These are phyloP conservation scores for Kalanchoe fedtschenkoi DNA, from an alignment of 164 flowering plant genomes.

Conservation along the genomic window DNA sequence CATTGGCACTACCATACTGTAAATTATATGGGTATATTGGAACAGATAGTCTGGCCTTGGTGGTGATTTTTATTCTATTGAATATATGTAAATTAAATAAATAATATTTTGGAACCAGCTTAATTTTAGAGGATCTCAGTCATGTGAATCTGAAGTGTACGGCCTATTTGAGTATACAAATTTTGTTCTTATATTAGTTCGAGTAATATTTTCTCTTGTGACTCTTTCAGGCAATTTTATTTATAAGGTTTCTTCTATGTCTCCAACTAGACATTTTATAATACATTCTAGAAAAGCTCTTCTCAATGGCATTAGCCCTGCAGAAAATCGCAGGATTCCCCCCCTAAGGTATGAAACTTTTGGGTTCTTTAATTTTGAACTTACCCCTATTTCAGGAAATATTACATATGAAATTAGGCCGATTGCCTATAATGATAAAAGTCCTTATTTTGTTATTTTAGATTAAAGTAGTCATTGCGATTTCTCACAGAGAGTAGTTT, in stretches of 20 bases:
- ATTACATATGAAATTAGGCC: too few relatives aligned
- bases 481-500: neutral
- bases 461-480: neutral
- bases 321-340: constrained; percentile 81
- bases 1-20: too few relatives aligned
- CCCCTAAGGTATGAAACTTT: constrained; percentile 64
- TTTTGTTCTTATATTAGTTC: neutral
- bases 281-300: constrained; percentile 93
- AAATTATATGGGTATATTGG: too few relatives aligned
- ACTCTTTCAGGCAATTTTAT: constrained; percentile 75
- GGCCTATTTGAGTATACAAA: neutral
- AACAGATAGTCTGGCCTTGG: too few relatives aligned
- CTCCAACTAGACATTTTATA: constrained; percentile 91
- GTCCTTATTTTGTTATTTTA: too few relatives aligned
- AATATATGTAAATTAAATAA: too few relatives aligned
- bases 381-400: neutral
- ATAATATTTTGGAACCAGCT: too few relatives aligned
- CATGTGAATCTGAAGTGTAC: neutral
- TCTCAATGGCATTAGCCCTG: constrained; percentile 90
- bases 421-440: too few relatives aligned
- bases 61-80: too few relatives aligned
- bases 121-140: neutral
- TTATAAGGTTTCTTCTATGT: constrained; percentile 73
- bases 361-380: neutral
- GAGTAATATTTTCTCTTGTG: neutral